These are phyloP conservation scores for Barnettozyma siamensis DNA, from an alignment of 805 yeast species.

Conservation along the genomic window DNA sequence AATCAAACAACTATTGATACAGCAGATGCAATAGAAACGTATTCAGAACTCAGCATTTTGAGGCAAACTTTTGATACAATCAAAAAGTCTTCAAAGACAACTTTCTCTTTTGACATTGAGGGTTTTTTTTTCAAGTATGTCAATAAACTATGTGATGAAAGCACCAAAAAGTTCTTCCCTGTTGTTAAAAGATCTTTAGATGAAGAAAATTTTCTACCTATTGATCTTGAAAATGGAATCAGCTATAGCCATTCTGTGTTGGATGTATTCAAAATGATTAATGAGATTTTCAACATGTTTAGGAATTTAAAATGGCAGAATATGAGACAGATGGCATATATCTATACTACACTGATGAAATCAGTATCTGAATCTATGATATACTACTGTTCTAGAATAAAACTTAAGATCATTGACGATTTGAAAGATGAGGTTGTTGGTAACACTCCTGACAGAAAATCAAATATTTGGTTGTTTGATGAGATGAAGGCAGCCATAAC, in stretches of 20 bases:
- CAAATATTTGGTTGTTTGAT: conserved; percentile 37
- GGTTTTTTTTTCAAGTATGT: conserved; percentile 45
- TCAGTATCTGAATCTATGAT: conserved; percentile 58
- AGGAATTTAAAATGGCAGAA: conserved; percentile 61
- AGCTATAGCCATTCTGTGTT: conserved; percentile 54
- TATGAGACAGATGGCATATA: conserved; percentile 52
- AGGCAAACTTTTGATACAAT: conserved; percentile 48
- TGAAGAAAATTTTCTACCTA: conserved; percentile 51
- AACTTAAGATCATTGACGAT: conserved; percentile 37
- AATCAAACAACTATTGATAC: conserved; percentile 35
- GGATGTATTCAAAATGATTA: conserved; percentile 61
- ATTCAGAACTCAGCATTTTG: conserved; percentile 46
- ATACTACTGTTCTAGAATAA: conserved; percentile 37
- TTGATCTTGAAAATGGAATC: conserved; percentile 37
- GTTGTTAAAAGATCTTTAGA: conserved; percentile 51
- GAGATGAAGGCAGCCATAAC: conserved; percentile 49
- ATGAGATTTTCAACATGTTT: conserved; percentile 52
- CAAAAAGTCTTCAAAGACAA: conserved; percentile 26
- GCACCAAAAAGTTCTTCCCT: conserved; percentile 39
- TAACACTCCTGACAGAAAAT: conserved; percentile 24
- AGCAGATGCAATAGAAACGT: conserved; percentile 54
- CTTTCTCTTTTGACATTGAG: conserved; percentile 53
- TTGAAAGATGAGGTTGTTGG: conserved; percentile 24
- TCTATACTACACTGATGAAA: conserved; percentile 56
- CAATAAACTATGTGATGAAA: conserved; percentile 34